Evolutionary conservation across 1,284 basidiomycete species (phyloP).

Genomic region (Microbotryum violaceum): DNA sequence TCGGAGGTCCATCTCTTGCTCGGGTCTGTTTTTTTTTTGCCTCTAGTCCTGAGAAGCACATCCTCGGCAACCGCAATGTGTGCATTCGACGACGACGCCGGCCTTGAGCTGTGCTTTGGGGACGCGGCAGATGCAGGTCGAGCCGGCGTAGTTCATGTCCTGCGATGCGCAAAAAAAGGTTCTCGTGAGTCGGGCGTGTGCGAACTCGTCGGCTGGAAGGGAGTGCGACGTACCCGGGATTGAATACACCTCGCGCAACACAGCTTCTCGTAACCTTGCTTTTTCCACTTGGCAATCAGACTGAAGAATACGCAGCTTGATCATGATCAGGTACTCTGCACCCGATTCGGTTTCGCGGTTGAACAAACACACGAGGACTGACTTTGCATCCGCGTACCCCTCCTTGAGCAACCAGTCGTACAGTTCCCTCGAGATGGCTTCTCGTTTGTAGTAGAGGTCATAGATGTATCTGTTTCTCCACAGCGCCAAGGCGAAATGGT

Average conservation of each 20-base stretch:
- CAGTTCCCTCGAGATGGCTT: constrained; percentile 84
- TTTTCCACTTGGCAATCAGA: constrained; percentile 99
- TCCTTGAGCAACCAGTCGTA: constrained; percentile 99
- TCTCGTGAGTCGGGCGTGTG: not conserved
- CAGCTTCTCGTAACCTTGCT: constrained; percentile 94
- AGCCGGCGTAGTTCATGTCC: constrained; percentile 99
- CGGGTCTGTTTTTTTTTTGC: too few species aligned
- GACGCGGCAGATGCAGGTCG: constrained; percentile 97
- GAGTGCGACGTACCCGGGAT: constrained; percentile 56
- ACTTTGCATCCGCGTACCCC: constrained; percentile 96
- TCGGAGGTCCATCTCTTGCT: too few species aligned
- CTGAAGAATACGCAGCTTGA: constrained; percentile 45
- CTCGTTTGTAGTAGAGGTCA: constrained; percentile 96
- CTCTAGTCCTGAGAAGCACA: constrained; percentile 35
- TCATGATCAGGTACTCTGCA: not conserved
- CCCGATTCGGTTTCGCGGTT: not conserved
- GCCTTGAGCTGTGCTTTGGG: constrained; percentile 86
- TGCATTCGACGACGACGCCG: constrained; percentile 68
- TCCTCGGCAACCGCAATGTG: constrained; percentile 35
- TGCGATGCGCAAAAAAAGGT: constrained; percentile 38
- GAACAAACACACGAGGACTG: constrained; percentile 41
- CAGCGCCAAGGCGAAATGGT: too few species aligned
- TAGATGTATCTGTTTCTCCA: constrained; percentile 68
- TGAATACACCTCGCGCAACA: constrained; percentile 97
- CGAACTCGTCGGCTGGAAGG: not conserved